Evolutionary conservation across 352 stramenopile genomes (phyloP), one percentile per base, ranked within the genome.

Genomic region (Phytophthora hibernalis): DNA sequence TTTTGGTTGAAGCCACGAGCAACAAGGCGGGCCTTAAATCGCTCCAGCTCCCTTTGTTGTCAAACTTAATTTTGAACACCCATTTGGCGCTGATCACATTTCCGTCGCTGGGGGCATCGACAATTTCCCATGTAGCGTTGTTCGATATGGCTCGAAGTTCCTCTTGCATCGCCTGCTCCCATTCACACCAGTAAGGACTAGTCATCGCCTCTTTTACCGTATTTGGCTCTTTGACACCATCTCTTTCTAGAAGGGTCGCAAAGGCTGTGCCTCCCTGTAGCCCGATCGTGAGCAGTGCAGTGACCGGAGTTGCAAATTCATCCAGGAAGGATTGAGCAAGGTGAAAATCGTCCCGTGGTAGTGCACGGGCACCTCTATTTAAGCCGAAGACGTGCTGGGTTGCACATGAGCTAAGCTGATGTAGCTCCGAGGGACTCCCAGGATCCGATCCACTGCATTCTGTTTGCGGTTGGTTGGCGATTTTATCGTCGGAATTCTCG

Each of bases 11-110:
- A 52, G 13, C 40, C 53, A 26, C 53, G 53, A 15, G 53, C 53
- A 12, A 61, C 40, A 2, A 61, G 18, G 0, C 60, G 26, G 28
- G 21, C 60, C 8, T 64, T 56, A 24, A 64, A 64, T 3, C 44
- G 12, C 37, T 64, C 56, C 0, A 50, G 9, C 2, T 64, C 22
- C 56, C 44, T 16, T 26, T 37, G 48, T 12, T 54, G 28, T n/a
- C 48, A 5, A 54, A 30, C 48, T 54, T 42, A 0, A 54, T 11
- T 13, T 40, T 37, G 28, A 54, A 54, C 15, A 54, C 24, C 48
- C 48, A 54, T 24, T 54, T 54, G 1, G 48, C 6, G 2, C 21
- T 42, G 9, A 54, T 40, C 26, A 42, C 1, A 6, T 54, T 54
- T 37, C 16, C 26, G 15, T 40, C 26, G 4, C 16, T 20, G 10